Percentiles rank a stretch among this genome's conserved stretches.
Conservation (phyloP, 495 filamentous ascomycete genomes). For the Chaetomidium leptoderma region DNA sequence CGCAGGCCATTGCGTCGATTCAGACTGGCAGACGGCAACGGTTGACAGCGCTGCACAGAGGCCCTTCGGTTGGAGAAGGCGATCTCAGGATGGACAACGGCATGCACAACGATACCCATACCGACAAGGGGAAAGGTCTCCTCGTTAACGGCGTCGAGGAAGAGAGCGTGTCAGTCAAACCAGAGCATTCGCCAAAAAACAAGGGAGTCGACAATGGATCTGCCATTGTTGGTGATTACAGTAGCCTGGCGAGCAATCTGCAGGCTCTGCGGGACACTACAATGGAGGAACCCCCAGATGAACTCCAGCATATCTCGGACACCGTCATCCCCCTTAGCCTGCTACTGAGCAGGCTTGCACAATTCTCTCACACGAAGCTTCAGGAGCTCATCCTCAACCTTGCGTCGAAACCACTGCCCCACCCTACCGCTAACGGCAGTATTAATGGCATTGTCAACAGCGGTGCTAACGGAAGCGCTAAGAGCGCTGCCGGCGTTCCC, state of each 20-base stretch:
- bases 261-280: constrained; percentile 23
- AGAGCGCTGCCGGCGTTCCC: constrained; percentile 2
- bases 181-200: constrained; percentile 14
- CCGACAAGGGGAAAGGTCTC: constrained; percentile 48
- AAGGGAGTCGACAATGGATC: constrained; percentile 19
- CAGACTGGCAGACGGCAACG: constrained; percentile 2
- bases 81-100: constrained; percentile 52
- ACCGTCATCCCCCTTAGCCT: constrained; percentile 66
- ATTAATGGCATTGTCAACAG: constrained; percentile 9
- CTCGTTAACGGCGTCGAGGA: constrained; percentile 42
- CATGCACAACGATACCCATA: constrained; percentile 40
- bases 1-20: background rate
- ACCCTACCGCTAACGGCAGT: constrained; percentile 2
- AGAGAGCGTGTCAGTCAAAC: constrained; percentile 16
- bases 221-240: constrained; percentile 23
- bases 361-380: constrained; percentile 76
- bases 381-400: constrained; percentile 64
- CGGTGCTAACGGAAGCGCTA: constrained; percentile 12
- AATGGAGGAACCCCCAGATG: constrained; percentile 59
- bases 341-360: constrained; percentile 69
- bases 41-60: constrained; percentile 14
- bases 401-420: constrained; percentile 58
- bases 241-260: constrained; percentile 17
- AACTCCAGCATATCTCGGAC: constrained; percentile 73
- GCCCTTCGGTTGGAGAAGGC: constrained; percentile 36